Percentiles rank a stretch among this genome's conserved stretches.
Evolutionary conservation across 495 filamentous ascomycete species (phyloP).

Genomic region (Podospora fimiseda): DNA sequence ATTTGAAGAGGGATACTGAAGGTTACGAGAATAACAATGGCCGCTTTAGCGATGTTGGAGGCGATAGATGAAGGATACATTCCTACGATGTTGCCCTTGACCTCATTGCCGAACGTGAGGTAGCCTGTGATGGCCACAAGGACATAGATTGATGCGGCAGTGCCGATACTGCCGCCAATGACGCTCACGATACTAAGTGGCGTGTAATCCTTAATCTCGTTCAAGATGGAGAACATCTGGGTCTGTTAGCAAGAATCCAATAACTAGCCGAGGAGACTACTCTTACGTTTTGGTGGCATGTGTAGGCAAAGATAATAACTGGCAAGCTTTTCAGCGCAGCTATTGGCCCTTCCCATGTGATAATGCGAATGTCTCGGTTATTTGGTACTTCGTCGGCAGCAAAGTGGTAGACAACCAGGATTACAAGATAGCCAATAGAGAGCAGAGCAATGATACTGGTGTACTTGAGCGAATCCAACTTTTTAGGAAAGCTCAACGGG

Average conservation of each 20-base stretch:
- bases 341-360: conserved; percentile 72
- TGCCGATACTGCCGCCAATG: conserved; percentile 74
- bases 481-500: conserved; percentile 82
- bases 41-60: conserved; percentile 87
- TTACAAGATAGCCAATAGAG: conserved; percentile 87
- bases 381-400: conserved; percentile 68
- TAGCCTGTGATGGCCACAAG: conserved; percentile 93
- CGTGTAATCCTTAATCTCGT: conserved; percentile 84
- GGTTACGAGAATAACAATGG: conserved; percentile 94
- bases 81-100: conserved; percentile 83
- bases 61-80: conserved; percentile 81
- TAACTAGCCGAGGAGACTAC: not conserved
- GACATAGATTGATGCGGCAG: conserved; percentile 72
- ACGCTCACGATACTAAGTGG: conserved; percentile 72
- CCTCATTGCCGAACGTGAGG: conserved; percentile 81
- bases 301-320: conserved; percentile 96
- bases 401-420: conserved; percentile 89
- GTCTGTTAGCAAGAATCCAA: conserved; percentile 1
- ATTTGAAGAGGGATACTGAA: conserved; percentile 95
- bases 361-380: conserved; percentile 62
- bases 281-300: conserved; percentile 92
- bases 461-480: conserved; percentile 92
- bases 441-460: conserved; percentile 87
- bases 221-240: conserved; percentile 97
- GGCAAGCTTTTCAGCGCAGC: conserved; percentile 79